Percentiles rank a stretch among this genome's conserved stretches.
Evolutionary conservation across 345 rosid species (phyloP).

Genomic region (Pistacia atlantica): DNA sequence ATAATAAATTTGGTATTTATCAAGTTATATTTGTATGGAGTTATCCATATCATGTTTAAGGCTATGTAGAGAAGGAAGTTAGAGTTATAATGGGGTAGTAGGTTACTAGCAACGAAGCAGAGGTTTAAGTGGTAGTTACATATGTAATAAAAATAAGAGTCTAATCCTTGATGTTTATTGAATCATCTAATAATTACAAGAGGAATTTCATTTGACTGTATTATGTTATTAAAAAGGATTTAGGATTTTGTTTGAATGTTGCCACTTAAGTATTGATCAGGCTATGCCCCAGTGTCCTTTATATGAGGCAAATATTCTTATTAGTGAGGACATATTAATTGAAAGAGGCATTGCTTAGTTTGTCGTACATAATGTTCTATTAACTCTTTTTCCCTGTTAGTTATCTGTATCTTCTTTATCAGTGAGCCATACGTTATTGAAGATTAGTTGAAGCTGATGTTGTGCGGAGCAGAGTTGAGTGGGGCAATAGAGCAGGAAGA

Average conservation of each 20-base stretch:
- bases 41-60: neutral
- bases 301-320: neutral
- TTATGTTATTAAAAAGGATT: too few relatives aligned
- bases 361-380: neutral
- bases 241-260: neutral
- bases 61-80: neutral
- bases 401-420: conserved; percentile 15
- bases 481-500: conserved; percentile 99
- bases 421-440: conserved; percentile 98
- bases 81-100: neutral
- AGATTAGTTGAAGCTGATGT: conserved; percentile 93
- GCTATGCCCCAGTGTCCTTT: neutral
- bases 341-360: neutral
- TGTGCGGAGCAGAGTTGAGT: conserved; percentile 95
- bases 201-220: neutral
- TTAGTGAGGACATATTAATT: too few relatives aligned
- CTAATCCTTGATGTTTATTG: too few relatives aligned
- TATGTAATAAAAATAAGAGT: too few relatives aligned
- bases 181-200: too few relatives aligned
- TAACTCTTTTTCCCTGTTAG: neutral
- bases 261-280: neutral
- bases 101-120: neutral
- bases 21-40: too few relatives aligned
- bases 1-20: neutral
- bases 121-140: neutral